Evolutionary conservation across 768 basidiomycete species (phyloP).

Genomic region (Phylloporus rhodoxanthus): DNA sequence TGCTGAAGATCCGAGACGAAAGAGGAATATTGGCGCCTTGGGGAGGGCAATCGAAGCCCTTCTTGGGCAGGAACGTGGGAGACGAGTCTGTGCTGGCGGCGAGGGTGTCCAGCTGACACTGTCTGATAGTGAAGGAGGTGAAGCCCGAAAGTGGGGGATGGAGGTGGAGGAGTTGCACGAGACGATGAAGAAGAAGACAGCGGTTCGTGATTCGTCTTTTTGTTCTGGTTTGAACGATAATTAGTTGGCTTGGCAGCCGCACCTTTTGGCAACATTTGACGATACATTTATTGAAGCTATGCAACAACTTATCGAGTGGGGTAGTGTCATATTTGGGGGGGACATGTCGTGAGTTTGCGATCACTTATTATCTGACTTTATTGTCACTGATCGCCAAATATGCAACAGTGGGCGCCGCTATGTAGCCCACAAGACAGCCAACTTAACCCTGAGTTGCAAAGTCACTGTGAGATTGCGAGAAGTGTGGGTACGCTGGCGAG

Average conservation of each 20-base stretch:
- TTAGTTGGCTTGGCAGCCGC: conserved; percentile 38
- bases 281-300: conserved; percentile 77
- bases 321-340: conserved; percentile 61
- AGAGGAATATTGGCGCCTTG: conserved; percentile 63
- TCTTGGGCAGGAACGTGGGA: conserved; percentile 59
- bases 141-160: conserved; percentile 74
- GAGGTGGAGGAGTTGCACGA: conserved; percentile 55
- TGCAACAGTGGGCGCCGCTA: conserved; percentile 60
- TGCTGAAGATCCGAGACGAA: conserved; percentile 70
- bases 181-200: conserved; percentile 49
- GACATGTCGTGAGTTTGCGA: conserved; percentile 53
- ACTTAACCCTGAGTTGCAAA: conserved; percentile 61
- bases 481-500: conserved; percentile 63
- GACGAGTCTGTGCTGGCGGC: conserved; percentile 56
- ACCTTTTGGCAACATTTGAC: conserved; percentile 54
- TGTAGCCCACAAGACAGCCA: conserved; percentile 65
- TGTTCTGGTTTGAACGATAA: conserved; percentile 13
- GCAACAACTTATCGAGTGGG: conserved; percentile 68
- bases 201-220: conserved; percentile 35
- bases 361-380: conserved; percentile 20
- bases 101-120: conserved; percentile 19
- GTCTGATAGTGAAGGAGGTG: conserved; percentile 51
- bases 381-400: conserved; percentile 19
- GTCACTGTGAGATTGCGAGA: conserved; percentile 61
- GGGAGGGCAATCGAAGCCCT: conserved; percentile 66